Base-by-base conservation (phyloP, 768 basidiomycete genomes). In the Multifurca ochricompacta region DNA sequence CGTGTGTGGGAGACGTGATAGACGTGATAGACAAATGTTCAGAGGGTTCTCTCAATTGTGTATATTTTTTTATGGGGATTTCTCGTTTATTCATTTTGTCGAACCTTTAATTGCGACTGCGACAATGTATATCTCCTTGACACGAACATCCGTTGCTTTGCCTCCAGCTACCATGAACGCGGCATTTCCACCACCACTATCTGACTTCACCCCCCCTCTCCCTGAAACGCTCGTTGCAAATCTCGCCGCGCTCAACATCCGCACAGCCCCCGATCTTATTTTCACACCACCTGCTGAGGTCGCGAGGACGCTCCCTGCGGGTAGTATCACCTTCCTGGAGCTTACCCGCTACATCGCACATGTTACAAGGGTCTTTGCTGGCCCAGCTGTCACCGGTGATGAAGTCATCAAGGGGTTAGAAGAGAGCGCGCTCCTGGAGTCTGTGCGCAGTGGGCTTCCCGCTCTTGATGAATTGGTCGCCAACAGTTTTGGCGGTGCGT, bases 381-480 rank as follows among this genome's bases (percentile, higher is more conserved):
- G 42, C 10, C 31, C 34, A 23, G 58, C 34, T 32, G 6, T 51
- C 2, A 70, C 69, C 41, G 77, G 61, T 6, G 57, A 54, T 35
- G 68, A 70, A 30, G 54, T 73, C 36, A 45, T 48, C n/a, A 36
- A 49, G 54, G 64, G 44, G 65, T 27, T 64, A 7, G 62, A 61
- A 11, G 62, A 65, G 36, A 53, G 54, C 23, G 52, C 60, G 23
- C 58, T 59, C 18, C 60, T 74, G 30, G 61, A 62, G 5, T 70
- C 64, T 14, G 57, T 59, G 30, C 4, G 32, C n/a, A 51, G 53
- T 41, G 81, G 81, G 11, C 64, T 82, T 3, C 65, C 64, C 3
- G 70, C 71, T 41, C 67, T 87, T 23, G 84, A 87, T 62, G 64
- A 63, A 11, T 64, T 86, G 10, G 68, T 86, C 18, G 66, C 65